Base-by-base conservation (phyloP, 768 basidiomycete genomes). In the Kwoniella botswanensis region DNA sequence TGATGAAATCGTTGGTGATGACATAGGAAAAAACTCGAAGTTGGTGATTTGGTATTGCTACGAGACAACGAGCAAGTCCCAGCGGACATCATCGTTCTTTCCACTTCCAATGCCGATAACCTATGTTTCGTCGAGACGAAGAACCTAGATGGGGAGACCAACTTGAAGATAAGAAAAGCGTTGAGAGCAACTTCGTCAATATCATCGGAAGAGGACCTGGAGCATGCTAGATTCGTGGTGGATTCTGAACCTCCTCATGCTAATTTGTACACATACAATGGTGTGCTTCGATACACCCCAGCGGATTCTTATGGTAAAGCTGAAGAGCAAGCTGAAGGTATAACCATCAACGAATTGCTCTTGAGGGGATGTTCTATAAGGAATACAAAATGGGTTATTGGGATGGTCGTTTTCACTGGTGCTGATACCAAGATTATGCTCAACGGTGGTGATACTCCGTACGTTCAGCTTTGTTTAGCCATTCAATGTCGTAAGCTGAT, bases 111-210 rank as follows among this genome's bases (percentile, higher is more conserved):
- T 83, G 85, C 92, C 2, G 94, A 97, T 72, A 91, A 93, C 12
- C 85, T 94, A 84, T 97, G 95, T 83, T 99, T 94, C 78, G 87
- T 98, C 64, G 96, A 98, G 86, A 98, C 96, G 56, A 98, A 98
- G 87, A 98, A 98, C 80, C 85, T 98, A 65, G 96, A 98, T 76
- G 96, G 96, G 1, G 96, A 98, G 85, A 98, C 96, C 57, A 98
- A 98, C 82, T 85, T 98, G 76, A 99, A 99, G 84, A 89, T 90
- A 6, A 88, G 96, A 22, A 89, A 87, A 80, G 88, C 92, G 7
- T 83, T 94, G 62, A 89, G 86, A 59, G 92, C 91, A 0, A 96
- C 95, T 0, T 87, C 90, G 22, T 84, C 86, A 52, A 91, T 97
- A 73, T 81, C 85, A 13, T 90, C 90, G 2, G 96, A 98, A 80